These are phyloP conservation scores for Fusarium sp. DNA, from an alignment of 2,329 filamentous ascomycete genomes.

Conservation along the genomic window DNA sequence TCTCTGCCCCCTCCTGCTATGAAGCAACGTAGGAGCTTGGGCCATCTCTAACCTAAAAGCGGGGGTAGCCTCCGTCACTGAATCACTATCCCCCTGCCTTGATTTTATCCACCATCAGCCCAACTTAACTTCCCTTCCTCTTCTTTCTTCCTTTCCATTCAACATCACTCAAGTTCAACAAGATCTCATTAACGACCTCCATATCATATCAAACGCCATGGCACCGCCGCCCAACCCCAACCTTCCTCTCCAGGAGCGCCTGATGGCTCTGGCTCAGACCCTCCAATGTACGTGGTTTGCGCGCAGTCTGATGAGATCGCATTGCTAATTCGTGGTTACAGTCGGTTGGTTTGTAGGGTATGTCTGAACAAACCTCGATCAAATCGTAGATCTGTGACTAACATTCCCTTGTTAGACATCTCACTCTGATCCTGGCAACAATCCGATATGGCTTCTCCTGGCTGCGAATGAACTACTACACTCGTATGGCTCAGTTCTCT, in stretches of 20 bases:
- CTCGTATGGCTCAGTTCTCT: constrained; percentile 79
- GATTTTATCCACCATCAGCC: constrained; percentile 24
- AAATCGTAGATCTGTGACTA: constrained; percentile 18
- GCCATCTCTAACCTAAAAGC: constrained; percentile 27
- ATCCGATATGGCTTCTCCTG: constrained; percentile 87
- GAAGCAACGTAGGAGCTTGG: constrained; percentile 26
- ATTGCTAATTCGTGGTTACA: constrained; percentile 50
- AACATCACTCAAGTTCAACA: constrained; percentile 16
- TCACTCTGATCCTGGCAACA: constrained; percentile 85
- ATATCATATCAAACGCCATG: constrained; percentile 54
- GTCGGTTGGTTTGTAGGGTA: constrained; percentile 87
- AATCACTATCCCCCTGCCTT: constrained; percentile 36
- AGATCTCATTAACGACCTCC: constrained; percentile 2
- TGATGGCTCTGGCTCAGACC: constrained; percentile 84
- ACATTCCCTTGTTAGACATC: constrained; percentile 69
- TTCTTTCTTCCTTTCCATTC: constrained; percentile 27
- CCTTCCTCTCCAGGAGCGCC: constrained; percentile 78
- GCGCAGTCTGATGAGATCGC: constrained; percentile 17
- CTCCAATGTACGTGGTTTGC: constrained; percentile 80
- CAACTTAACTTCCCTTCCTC: constrained; percentile 32
- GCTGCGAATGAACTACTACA: constrained; percentile 88
- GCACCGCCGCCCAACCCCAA: constrained; percentile 79
- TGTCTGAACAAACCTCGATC: constrained; percentile 52
- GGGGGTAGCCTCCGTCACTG: constrained; percentile 39
- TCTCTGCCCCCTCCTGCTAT: not conserved